Evolutionary conservation across 2,329 filamentous ascomycete species (phyloP).

Genomic region (Trichoderma lentiforme): DNA sequence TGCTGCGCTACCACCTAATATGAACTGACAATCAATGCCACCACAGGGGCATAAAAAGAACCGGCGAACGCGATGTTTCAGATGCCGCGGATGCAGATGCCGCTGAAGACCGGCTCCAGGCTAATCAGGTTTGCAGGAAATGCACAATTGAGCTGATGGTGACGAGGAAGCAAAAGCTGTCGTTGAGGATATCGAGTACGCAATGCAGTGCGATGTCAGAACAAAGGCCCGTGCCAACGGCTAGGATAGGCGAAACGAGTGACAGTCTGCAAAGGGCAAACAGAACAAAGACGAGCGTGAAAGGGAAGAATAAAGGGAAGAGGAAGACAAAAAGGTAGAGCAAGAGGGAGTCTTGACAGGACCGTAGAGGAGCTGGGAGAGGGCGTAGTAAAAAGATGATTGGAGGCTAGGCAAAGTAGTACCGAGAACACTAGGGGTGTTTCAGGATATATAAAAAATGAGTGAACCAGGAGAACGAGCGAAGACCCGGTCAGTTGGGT

Average conservation of each 20-base stretch:
- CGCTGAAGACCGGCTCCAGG: slow-evolving; percentile 24
- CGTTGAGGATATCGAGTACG: background rate
- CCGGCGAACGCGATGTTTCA: slow-evolving; percentile 8
- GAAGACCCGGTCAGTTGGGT: slow-evolving; percentile 7
- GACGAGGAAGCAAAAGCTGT: background rate
- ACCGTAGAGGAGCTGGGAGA: background rate
- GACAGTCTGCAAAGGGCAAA: slow-evolving; percentile 20
- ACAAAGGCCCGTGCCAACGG: background rate
- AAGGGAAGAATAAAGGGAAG: background rate
- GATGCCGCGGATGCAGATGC: background rate
- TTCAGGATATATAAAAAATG: slow-evolving; percentile 18
- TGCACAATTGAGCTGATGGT: background rate
- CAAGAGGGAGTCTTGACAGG: background rate
- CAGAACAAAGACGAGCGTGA: background rate
- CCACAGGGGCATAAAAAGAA: background rate
- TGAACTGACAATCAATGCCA: background rate
- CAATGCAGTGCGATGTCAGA: background rate
- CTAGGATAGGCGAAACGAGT: slow-evolving; percentile 18
- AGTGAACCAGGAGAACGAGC: slow-evolving; percentile 17
- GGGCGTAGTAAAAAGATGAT: slow-evolving; percentile 7
- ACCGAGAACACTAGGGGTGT: slow-evolving; percentile 24
- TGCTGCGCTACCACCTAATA: background rate
- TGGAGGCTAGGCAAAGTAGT: slow-evolving; percentile 20
- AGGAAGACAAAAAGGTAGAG: background rate
- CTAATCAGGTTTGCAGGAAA: background rate